Evolutionary conservation across 169 alveolate genomes (phyloP).

Genomic region (Nephromyces sp.): DNA sequence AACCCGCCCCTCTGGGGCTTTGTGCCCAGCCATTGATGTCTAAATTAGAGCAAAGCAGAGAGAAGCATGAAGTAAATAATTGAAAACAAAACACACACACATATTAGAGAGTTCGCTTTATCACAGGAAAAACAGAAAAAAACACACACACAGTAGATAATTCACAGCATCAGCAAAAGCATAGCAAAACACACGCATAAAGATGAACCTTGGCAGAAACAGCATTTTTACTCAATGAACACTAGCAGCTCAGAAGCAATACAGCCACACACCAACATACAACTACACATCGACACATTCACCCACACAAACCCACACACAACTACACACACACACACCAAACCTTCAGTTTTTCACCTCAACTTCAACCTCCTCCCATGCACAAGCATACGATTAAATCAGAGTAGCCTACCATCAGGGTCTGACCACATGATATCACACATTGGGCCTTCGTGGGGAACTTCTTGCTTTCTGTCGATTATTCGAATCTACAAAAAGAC

Average conservation of each 20-base stretch:
- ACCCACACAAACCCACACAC: no score
- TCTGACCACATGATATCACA: slow-evolving; percentile 98
- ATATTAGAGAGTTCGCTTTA: neutral
- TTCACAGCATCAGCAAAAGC: no score
- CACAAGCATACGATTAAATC: neutral
- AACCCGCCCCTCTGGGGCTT: slow-evolving; percentile 97
- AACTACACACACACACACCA: no score
- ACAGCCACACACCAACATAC: no score
- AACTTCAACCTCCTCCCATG: neutral
- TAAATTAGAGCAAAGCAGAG: neutral
- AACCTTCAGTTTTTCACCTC: neutral
- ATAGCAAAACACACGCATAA: no score
- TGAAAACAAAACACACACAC: neutral
- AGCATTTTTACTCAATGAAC: no score
- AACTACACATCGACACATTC: slow-evolving; percentile 1
- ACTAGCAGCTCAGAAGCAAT: no score
- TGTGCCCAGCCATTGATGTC: slow-evolving; percentile 77
- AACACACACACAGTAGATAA: no score
- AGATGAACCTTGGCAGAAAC: no score
- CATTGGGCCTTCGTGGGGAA: slow-evolving; percentile 97
- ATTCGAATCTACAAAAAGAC: slow-evolving; percentile 53
- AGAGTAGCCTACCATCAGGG: slow-evolving; percentile 83
- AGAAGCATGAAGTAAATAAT: neutral
- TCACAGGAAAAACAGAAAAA: neutral
- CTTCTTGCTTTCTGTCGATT: slow-evolving; percentile 65